phyloP scores from a whole-genome alignment of 169 alveolate genomes.

The Cardiosporidium cionae region DNA sequence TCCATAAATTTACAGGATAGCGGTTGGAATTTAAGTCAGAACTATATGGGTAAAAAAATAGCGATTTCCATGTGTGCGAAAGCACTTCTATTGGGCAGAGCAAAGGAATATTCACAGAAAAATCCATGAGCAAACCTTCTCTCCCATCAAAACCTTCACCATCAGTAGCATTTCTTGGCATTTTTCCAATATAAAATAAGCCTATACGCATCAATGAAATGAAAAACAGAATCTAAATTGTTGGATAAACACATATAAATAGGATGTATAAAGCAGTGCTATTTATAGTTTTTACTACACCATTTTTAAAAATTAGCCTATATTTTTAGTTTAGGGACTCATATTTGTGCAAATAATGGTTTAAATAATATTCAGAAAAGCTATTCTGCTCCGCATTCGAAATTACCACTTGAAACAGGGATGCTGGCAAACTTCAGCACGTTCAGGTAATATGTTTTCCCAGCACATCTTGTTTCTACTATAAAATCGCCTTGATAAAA shows the following conservation, averaged over 20 bases:
- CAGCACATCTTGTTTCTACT: background rate
- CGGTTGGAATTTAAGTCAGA: background rate
- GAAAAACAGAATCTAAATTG: too few species aligned
- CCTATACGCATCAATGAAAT: background rate
- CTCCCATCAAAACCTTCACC: background rate
- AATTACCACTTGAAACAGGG: background rate
- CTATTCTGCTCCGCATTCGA: too few species aligned
- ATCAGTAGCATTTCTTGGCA: background rate
- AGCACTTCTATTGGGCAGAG: background rate
- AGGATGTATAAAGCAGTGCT: background rate
- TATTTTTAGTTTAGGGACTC: too few species aligned
- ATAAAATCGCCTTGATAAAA: background rate
- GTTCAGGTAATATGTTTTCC: background rate
- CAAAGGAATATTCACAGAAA: background rate
- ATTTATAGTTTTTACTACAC: background rate
- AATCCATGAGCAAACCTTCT: background rate
- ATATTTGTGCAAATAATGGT: too few species aligned
- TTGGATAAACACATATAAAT: background rate
- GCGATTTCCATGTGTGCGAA: background rate
- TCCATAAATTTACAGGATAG: background rate
- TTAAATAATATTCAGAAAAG: too few species aligned
- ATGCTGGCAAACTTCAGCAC: background rate
- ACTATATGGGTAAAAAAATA: background rate
- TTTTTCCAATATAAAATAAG: background rate
- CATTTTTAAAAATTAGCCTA: too few species aligned